These are phyloP conservation scores for Linum lewisii DNA, from an alignment of 345 rosid species.

Conservation along the genomic window DNA sequence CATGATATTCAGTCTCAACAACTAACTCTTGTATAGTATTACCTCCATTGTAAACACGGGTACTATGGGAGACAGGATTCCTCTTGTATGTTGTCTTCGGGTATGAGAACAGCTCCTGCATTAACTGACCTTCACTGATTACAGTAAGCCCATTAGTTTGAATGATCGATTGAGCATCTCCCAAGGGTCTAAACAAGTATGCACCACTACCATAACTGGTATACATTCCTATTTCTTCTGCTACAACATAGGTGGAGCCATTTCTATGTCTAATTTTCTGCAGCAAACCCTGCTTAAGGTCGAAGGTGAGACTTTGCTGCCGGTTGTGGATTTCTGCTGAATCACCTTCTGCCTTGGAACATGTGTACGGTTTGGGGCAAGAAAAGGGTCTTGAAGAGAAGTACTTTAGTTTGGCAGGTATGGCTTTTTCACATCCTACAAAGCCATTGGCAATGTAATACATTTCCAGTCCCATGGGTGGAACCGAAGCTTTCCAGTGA, in stretches of 20 bases:
- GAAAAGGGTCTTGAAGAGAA: constrained; percentile 35
- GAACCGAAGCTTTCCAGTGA: constrained; percentile 85
- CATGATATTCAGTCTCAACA: constrained; percentile 90
- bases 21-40: constrained; percentile 43
- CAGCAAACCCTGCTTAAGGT: constrained; percentile 54
- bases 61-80: constrained; percentile 68
- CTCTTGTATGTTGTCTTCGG: constrained; percentile 64
- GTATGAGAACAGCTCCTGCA: constrained; percentile 77
- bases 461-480: constrained; percentile 78
- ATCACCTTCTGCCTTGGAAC: constrained; percentile 49
- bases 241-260: constrained; percentile 41
- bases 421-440: constrained; percentile 73
- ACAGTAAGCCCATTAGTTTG: constrained; percentile 51
- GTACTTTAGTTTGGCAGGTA: constrained; percentile 49
- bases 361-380: constrained; percentile 69
- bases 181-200: constrained; percentile 73
- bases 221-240: constrained; percentile 75
- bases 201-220: constrained; percentile 80
- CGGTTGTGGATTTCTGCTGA: constrained; percentile 49
- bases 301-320: constrained; percentile 66
- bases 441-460: constrained; percentile 78
- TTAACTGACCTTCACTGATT: constrained; percentile 59
- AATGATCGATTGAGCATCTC: constrained; percentile 62
- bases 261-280: constrained; percentile 41
- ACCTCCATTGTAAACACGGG: constrained; percentile 63